phyloP scores from a whole-genome alignment of 2,329 filamentous ascomycete genomes.

The Trichoderma simmonsii region DNA sequence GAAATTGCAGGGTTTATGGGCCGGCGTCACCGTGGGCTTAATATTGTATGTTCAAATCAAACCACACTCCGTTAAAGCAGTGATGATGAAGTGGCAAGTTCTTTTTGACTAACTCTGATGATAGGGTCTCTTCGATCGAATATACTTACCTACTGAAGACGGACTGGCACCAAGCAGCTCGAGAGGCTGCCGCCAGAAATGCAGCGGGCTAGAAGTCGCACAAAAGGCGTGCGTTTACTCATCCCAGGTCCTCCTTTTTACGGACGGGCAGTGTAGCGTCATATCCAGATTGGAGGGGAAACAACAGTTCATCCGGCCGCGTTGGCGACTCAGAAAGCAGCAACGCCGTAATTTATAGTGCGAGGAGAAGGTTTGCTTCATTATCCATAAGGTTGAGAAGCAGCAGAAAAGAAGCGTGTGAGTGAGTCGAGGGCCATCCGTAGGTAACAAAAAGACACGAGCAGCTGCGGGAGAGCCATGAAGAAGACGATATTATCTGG shows the following conservation, averaged over 20 bases:
- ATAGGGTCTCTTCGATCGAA: conserved; percentile 51
- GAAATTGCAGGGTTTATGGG: conserved; percentile 80
- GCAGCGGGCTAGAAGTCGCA: conserved; percentile 37
- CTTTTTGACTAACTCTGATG: neutral
- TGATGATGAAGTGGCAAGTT: neutral
- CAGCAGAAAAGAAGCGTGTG: neutral
- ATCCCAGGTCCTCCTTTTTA: neutral
- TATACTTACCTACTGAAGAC: conserved; percentile 51
- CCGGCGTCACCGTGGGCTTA: conserved; percentile 71
- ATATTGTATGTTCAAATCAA: conserved; percentile 46
- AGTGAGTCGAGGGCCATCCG: neutral
- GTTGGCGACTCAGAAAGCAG: neutral
- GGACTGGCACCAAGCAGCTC: conserved; percentile 53
- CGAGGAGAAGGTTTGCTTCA: neutral
- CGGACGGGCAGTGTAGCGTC: neutral
- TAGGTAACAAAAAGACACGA: neutral
- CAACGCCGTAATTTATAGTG: neutral
- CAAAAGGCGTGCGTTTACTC: neutral
- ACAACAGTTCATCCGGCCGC: neutral
- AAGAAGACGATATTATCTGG: neutral
- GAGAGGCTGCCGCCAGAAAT: conserved; percentile 52
- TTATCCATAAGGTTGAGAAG: neutral
- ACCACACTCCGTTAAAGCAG: neutral
- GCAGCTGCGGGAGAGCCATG: neutral
- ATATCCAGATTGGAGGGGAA: neutral